Evolutionary conservation across 306 rosid genomes (phyloP).

Genomic region (Erythrophleum fordii): DNA sequence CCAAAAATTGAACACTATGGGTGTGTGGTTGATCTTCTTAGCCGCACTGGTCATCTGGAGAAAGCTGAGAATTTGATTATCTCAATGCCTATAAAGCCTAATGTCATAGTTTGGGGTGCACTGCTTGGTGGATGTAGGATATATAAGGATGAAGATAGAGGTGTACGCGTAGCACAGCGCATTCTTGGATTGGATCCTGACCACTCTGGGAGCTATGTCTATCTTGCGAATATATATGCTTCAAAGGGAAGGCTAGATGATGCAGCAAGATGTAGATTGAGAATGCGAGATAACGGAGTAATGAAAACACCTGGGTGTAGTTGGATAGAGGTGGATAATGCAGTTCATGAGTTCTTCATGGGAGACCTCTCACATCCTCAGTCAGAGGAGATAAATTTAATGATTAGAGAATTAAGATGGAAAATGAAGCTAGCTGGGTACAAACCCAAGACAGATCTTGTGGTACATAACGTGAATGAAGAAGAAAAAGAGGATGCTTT

Average conservation of each 20-base stretch:
- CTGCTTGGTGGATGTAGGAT: constrained; percentile 27
- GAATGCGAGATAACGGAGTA: constrained; percentile 12
- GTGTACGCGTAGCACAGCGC: constrained; percentile 3
- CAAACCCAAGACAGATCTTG: constrained; percentile 25
- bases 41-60: constrained; percentile 18
- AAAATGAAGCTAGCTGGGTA: constrained; percentile 30
- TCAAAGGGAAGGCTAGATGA: constrained; percentile 23
- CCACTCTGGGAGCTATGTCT: constrained; percentile 28
- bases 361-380: constrained; percentile 20
- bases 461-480: constrained; percentile 19
- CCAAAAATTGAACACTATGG: constrained; percentile 17
- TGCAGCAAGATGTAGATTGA: constrained; percentile 15
- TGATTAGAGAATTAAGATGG: constrained; percentile 7
- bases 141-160: constrained; percentile 17
- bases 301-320: constrained; percentile 20
- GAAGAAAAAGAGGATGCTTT: constrained; percentile 20
- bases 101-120: constrained; percentile 25
- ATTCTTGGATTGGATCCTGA: constrained; percentile 25
- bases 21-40: constrained; percentile 18
- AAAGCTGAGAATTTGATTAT: constrained; percentile 23
- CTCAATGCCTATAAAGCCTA: constrained; percentile 23
- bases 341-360: constrained; percentile 38
- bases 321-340: constrained; percentile 29
- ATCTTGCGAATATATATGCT: constrained; percentile 23
- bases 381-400: constrained; percentile 15